Conservation (phyloP, 352 stramenopile genomes). For the Nothophytophthora sp. region DNA sequence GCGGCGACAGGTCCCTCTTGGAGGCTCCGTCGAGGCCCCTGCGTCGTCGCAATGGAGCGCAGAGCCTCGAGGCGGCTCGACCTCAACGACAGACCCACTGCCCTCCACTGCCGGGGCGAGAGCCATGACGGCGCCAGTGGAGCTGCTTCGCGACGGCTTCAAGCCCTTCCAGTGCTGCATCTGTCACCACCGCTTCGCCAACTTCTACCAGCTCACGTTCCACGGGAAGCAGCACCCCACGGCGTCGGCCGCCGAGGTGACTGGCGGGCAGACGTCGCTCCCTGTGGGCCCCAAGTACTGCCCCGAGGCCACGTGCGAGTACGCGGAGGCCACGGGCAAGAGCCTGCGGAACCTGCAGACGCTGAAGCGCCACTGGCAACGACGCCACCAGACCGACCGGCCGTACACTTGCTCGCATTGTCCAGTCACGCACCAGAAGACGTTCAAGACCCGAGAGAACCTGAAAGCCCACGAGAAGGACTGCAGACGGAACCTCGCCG, state of each 20-base stretch:
- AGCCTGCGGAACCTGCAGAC: conserved; percentile 71
- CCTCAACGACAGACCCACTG: no score
- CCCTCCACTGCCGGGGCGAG: conserved; percentile 1
- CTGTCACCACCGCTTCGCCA: conserved; percentile 54
- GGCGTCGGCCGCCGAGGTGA: conserved; percentile 27
- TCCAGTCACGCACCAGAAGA: conserved; percentile 37
- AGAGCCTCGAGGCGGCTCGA: conserved; percentile 1
- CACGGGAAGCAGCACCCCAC: conserved; percentile 62
- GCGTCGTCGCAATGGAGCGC: not conserved
- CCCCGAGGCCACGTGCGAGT: conserved; percentile 56
- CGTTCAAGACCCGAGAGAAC: conserved; percentile 75
- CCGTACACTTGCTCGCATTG: conserved; percentile 58
- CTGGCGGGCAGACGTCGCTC: conserved; percentile 38
- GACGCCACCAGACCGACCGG: conserved; percentile 49
- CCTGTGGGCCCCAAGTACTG: conserved; percentile 66
- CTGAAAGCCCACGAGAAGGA: conserved; percentile 73
- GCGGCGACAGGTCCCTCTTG: conserved; percentile 11
- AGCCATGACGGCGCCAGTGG: conserved; percentile 45
- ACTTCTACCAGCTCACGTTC: conserved; percentile 76
- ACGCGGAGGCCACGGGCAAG: conserved; percentile 37
- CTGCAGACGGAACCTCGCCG: conserved; percentile 29
- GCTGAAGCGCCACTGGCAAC: conserved; percentile 75
- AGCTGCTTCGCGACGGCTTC: conserved; percentile 56
- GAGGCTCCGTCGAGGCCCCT: conserved; percentile 8
- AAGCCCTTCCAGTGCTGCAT: conserved; percentile 71